Evolutionary conservation across 129 eudicot genomes (phyloP).

Genomic region (Chrysanthemum lavandulifolium): DNA sequence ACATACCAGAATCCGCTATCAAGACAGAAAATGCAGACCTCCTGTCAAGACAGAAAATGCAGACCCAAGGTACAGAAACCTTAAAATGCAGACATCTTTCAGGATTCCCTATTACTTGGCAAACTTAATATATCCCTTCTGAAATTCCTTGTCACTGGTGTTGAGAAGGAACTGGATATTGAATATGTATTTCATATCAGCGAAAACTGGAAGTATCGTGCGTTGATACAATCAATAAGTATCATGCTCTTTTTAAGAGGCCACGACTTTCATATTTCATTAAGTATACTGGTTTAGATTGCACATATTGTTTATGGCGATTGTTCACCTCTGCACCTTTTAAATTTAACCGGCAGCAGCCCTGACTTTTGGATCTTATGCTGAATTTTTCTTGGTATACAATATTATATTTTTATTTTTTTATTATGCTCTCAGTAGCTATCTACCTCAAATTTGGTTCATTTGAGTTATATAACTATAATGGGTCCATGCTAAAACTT

Average conservation of each 20-base stretch:
- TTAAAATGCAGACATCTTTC: background rate
- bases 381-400: too few species aligned
- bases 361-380: too few species aligned
- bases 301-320: background rate
- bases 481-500: too few species aligned
- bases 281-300: background rate
- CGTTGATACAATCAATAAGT: constrained; percentile 70
- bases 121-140: constrained; percentile 66
- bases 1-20: too few species aligned
- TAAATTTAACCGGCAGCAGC: background rate
- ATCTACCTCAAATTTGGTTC: too few species aligned
- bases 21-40: too few species aligned
- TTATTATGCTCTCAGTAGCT: too few species aligned
- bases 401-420: too few species aligned
- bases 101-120: constrained; percentile 81
- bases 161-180: constrained; percentile 59
- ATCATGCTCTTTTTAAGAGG: background rate
- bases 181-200: constrained; percentile 44
- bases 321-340: background rate
- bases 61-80: too few species aligned
- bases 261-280: background rate
- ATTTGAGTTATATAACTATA: too few species aligned
- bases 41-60: too few species aligned
- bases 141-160: constrained; percentile 61
- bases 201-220: constrained; percentile 71